phyloP scores from a whole-genome alignment of 1,284 basidiomycete genomes.

The Puccinia coronata region DNA sequence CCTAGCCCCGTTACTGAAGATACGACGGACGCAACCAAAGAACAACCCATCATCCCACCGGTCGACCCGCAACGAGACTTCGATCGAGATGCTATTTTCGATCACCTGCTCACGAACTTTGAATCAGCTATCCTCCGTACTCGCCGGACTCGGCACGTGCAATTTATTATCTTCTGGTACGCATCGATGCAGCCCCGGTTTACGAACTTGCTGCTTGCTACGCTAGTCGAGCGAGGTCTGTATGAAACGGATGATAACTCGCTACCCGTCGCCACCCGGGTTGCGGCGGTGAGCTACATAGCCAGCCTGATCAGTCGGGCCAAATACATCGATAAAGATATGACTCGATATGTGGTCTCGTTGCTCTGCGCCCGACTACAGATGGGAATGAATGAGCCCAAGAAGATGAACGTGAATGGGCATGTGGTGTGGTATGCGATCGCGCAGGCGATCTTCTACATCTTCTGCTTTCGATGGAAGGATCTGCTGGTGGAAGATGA shows the following conservation, averaged over 20 bases:
- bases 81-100: constrained; percentile 63
- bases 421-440: constrained; percentile 84
- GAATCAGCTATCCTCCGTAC: constrained; percentile 89
- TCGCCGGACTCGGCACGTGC: constrained; percentile 94
- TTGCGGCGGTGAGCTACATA: constrained; percentile 87
- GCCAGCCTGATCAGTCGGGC: constrained; percentile 91
- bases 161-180: constrained; percentile 95
- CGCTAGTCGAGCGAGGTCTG: constrained; percentile 83
- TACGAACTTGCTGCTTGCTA: constrained; percentile 87
- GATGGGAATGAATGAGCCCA: constrained; percentile 67
- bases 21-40: background rate
- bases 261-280: constrained; percentile 72
- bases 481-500: constrained; percentile 69
- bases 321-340: constrained; percentile 75
- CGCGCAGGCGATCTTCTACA: constrained; percentile 87
- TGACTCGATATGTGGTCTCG: constrained; percentile 73
- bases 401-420: constrained; percentile 52
- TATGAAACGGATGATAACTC: constrained; percentile 63
- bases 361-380: constrained; percentile 82
- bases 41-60: background rate
- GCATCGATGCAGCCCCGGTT: constrained; percentile 85
- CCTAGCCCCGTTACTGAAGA: too few relatives aligned
- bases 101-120: constrained; percentile 86
- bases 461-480: constrained; percentile 97
- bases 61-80: constrained; percentile 44